A percentile compares a stretch with the other conserved stretches of the same genome.
Conservation (phyloP, 495 filamentous ascomycete species). For the Daldinia loculata region DNA sequence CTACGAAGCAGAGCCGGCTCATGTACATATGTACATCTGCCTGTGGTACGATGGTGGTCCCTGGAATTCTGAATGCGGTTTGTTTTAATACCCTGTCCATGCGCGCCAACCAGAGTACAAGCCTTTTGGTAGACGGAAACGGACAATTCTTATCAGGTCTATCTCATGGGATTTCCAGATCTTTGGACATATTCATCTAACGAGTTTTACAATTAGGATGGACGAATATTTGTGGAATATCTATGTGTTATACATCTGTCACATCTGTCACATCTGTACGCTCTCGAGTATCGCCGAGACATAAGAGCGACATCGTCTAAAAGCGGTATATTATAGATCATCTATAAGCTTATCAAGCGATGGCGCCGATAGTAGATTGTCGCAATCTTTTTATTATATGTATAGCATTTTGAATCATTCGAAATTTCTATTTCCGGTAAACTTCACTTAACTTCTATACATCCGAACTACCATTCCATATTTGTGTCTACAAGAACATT, state of each 20-base stretch:
- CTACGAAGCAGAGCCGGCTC: background rate
- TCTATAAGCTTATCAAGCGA: background rate
- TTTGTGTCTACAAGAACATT: background rate
- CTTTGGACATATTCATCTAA: constrained; percentile 9
- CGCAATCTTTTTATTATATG: background rate
- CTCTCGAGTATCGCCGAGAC: constrained; percentile 34
- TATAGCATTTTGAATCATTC: constrained; percentile 8
- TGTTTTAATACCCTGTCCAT: constrained; percentile 20
- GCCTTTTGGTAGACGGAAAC: constrained; percentile 11
- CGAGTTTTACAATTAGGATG: background rate
- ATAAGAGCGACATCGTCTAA: constrained; percentile 1
- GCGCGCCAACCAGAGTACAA: constrained; percentile 34
- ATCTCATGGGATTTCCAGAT: background rate
- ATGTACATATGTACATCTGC: background rate
- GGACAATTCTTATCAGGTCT: background rate
- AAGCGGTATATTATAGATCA: background rate
- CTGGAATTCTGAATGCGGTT: constrained; percentile 22
- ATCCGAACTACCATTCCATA: background rate
- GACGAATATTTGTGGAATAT: constrained; percentile 1
- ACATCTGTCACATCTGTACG: too few species aligned
- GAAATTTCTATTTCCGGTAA: constrained; percentile 2
- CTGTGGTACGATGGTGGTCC: constrained; percentile 18
- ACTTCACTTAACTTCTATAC: background rate
- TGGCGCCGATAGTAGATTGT: constrained; percentile 8
- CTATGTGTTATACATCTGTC: too few species aligned